These are phyloP conservation scores for Leishmania braziliensis DNA, from an alignment of 208 protist species.

Conservation along the genomic window DNA sequence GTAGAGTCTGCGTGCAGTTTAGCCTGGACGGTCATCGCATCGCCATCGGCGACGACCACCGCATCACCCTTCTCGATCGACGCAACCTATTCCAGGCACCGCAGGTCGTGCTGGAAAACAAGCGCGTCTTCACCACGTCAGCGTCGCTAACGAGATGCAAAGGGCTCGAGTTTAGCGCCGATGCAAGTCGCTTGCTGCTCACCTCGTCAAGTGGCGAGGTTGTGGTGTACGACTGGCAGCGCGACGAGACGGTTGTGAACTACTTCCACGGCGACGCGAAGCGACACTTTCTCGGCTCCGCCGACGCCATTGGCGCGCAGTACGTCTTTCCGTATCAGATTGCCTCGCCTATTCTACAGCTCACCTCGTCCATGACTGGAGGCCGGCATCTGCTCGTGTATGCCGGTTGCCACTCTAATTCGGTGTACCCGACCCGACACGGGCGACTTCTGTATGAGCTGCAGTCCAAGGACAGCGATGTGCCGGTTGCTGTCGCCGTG, in stretches of 20 bases:
- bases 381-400: constrained; percentile 83
- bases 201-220: constrained; percentile 73
- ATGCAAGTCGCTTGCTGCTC: constrained; percentile 46
- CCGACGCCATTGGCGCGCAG: constrained; percentile 64
- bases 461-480: constrained; percentile 80
- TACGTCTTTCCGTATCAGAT: constrained; percentile 52
- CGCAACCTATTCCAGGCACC: constrained; percentile 45
- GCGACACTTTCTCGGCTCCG: constrained; percentile 62
- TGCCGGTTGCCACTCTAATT: constrained; percentile 8
- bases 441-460: constrained; percentile 64
- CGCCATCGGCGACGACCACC: constrained; percentile 62
- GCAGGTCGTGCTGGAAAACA: constrained; percentile 42
- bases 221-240: constrained; percentile 48
- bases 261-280: constrained; percentile 69
- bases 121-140: constrained; percentile 46
- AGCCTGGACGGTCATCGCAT: constrained; percentile 59
- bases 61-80: constrained; percentile 64
- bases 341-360: constrained; percentile 56
- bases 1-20: constrained; percentile 48
- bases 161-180: constrained; percentile 47
- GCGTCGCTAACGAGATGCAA: constrained; percentile 48
- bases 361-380: constrained; percentile 55
- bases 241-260: constrained; percentile 28
- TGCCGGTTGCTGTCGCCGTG: constrained; percentile 63
- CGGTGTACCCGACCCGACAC: constrained; percentile 8